Evolutionary conservation across 192 early-diverging fungal genomes (phyloP).

Genomic region (Piromyces sp.): DNA sequence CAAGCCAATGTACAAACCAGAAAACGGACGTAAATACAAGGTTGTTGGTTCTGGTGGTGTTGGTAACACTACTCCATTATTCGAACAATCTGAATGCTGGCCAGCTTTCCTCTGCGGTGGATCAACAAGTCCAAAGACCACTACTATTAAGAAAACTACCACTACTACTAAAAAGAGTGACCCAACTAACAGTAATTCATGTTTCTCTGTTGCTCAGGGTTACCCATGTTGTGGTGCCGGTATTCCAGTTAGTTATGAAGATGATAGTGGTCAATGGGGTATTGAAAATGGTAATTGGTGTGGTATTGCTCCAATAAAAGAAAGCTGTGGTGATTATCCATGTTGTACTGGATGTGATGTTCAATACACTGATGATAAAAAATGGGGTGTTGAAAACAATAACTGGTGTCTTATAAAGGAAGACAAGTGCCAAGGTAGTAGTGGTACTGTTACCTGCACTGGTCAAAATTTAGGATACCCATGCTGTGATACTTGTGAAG

Average conservation of each 20-base stretch:
- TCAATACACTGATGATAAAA: background rate
- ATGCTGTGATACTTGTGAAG: background rate
- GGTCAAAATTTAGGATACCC: background rate
- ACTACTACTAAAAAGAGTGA: background rate
- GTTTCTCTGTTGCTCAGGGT: background rate
- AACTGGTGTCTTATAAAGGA: background rate
- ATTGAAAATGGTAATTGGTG: background rate
- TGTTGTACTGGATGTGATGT: background rate
- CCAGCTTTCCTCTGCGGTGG: background rate
- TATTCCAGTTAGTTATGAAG: background rate
- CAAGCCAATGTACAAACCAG: background rate
- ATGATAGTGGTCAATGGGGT: background rate
- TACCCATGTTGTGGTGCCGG: background rate
- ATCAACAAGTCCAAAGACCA: background rate
- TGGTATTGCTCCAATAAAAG: background rate
- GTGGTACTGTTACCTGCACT: background rate
- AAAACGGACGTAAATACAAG: background rate
- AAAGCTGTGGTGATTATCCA: background rate
- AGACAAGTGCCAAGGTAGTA: background rate
- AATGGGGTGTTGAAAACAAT: background rate
- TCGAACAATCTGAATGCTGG: background rate
- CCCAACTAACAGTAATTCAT: background rate
- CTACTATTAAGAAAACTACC: background rate
- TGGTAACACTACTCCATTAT: background rate
- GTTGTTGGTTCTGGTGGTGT: background rate